Percentiles rank a stretch among this genome's conserved stretches.
phyloP scores from a whole-genome alignment of 179 eudicot species.

The Corrigiola litoralis region DNA sequence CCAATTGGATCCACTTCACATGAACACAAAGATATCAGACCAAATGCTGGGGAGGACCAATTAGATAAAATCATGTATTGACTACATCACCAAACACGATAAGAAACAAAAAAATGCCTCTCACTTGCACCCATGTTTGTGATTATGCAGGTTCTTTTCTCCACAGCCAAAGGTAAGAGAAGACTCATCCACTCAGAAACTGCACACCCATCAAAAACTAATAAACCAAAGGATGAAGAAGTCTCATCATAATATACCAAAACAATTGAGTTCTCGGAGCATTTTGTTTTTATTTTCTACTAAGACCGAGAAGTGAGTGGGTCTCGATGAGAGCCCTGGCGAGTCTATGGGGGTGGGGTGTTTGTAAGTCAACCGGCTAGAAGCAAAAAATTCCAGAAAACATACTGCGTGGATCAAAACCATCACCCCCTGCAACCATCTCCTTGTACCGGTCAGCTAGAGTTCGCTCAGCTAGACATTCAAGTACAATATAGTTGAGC shows the following conservation, averaged over 20 bases:
- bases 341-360: too few species aligned
- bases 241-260: not conserved
- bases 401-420: conserved; percentile 90
- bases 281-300: not conserved
- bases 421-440: conserved; percentile 62
- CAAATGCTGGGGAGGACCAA: not conserved
- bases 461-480: conserved; percentile 98
- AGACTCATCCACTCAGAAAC: conserved; percentile 91
- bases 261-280: not conserved
- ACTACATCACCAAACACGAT: conserved; percentile 1
- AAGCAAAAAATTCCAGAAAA: not conserved
- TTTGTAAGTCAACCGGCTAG: too few species aligned
- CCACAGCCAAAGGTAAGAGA: conserved; percentile 90
- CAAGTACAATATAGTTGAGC: conserved; percentile 81
- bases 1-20: conserved; percentile 57
- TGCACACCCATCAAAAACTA: conserved; percentile 27
- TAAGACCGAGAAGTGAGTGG: too few species aligned
- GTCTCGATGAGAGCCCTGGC: too few species aligned
- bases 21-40: conserved; percentile 4
- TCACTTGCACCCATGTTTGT: conserved; percentile 99
- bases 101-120: conserved; percentile 11
- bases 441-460: conserved; percentile 73
- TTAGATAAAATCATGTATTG: not conserved
- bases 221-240: not conserved
- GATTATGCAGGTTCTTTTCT: conserved; percentile 75